Evolutionary conservation across 192 early-diverging fungal species (phyloP), one percentile per base, ranked within the genome.

Genomic region (Mortierella hygrophila): DNA sequence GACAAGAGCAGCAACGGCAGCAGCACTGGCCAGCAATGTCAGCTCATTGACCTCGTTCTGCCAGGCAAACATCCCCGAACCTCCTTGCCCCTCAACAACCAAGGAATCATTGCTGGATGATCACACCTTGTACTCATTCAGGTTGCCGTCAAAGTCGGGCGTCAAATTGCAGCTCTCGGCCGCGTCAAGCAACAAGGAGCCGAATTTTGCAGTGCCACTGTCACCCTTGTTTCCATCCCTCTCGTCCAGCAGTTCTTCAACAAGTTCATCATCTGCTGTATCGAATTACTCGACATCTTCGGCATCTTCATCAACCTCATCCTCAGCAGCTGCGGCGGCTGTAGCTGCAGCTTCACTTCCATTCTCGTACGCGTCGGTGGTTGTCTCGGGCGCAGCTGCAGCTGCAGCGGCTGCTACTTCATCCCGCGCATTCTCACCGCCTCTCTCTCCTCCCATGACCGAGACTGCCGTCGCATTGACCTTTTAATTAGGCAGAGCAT

Each of bases 41-140:
- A 77, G 55, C 41, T 69, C 84, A 11, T 68, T 86, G 75, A 86
- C 84, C 18, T 86, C 84, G 26, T 86, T 86, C 68, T 69, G 54
- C 4, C 84, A 86, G 65, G 79, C 65, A 68, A 86, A 86, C 37
- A 80, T 81, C 57, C 79, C 84, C 1, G 84, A 86, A 38, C 84
- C 84, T 7, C 73, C 78, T 3, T n/a, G 38, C 3, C 74, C 77
- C 18, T 57, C 77, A 7, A 29, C 68, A 29, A n/a, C 42, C 60
- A 44, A 60, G n/a, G 20, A 41, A 5, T 18, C 54, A 35, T 18
- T 41, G 21, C 40, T 40, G 4, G 68, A 47, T 37, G 72, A 57
- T 15, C 79, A 69, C 32, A 37, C 68, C 21, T 40, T 65, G 32
- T 38, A 20, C 13, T 68, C 42, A 35, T 76, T 41, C 37, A 60